Evolutionary conservation across 2,329 filamentous ascomycete genomes (phyloP).

Genomic region (Byssothecium circinans): DNA sequence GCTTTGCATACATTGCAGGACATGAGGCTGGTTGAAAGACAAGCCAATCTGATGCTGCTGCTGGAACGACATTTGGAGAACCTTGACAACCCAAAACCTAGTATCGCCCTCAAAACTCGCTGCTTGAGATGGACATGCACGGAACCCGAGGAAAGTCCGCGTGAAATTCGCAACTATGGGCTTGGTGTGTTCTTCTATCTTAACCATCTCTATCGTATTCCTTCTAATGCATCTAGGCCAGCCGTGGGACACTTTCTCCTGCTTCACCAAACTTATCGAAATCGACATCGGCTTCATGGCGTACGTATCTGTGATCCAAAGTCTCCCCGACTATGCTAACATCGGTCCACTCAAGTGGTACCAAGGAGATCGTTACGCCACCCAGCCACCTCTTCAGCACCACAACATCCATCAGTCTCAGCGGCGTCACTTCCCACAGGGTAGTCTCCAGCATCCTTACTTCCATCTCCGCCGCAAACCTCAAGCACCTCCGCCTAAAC

Average conservation of each 20-base stretch:
- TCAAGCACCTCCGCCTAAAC: constrained; percentile 10
- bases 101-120: constrained; percentile 2
- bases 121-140: constrained; percentile 9
- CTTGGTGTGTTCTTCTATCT: neutral
- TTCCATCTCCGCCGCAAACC: constrained; percentile 6
- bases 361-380: neutral
- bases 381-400: constrained; percentile 7
- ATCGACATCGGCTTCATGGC: constrained; percentile 12
- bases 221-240: neutral
- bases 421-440: constrained; percentile 2
- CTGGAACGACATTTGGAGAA: neutral
- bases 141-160: neutral
- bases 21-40: neutral
- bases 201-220: too few relatives aligned
- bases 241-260: constrained; percentile 6
- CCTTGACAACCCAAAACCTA: neutral
- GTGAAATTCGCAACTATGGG: neutral
- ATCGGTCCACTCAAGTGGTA: neutral
- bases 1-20: neutral
- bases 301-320: neutral
- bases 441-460: constrained; percentile 6
- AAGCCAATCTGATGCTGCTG: constrained; percentile 1
- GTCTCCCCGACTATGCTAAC: neutral
- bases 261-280: constrained; percentile 5
- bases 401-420: constrained; percentile 8